phyloP scores from a whole-genome alignment of 1,139 yeast genomes.

The Pichia sp. region DNA sequence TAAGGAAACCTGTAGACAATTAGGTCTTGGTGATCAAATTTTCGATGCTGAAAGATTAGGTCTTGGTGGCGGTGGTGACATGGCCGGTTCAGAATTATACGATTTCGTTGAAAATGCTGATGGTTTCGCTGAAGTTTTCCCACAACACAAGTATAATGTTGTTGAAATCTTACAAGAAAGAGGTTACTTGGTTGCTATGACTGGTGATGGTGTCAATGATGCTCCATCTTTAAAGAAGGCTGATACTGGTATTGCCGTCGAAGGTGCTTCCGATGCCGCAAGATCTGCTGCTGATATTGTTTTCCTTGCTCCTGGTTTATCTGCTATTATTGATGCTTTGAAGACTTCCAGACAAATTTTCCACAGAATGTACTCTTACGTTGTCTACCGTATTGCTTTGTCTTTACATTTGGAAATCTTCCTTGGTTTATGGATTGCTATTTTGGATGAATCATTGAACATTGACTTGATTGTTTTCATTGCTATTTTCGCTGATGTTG shows the following conservation, averaged over 20 bases:
- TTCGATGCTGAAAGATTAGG: conserved; percentile 92
- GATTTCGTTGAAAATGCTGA: conserved; percentile 95
- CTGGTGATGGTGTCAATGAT: conserved; percentile 98
- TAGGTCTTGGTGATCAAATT: conserved; percentile 94
- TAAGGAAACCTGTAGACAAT: conserved; percentile 97
- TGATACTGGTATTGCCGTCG: conserved; percentile 96
- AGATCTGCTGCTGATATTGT: conserved; percentile 96
- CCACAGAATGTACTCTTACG: conserved; percentile 98
- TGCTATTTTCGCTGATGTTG: conserved; percentile 95
- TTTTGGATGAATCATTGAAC: conserved; percentile 75
- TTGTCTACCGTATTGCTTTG: conserved; percentile 93
- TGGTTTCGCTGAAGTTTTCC: conserved; percentile 97
- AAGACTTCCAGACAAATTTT: conserved; percentile 94
- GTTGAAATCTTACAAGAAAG: conserved; percentile 85
- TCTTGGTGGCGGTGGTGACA: conserved; percentile 83
- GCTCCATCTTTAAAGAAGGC: conserved; percentile 96
- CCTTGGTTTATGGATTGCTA: conserved; percentile 93
- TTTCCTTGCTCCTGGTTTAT: conserved; percentile 93
- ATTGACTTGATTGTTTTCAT: conserved; percentile 87
- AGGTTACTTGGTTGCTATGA: conserved; percentile 96
- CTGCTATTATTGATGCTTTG: conserved; percentile 90
- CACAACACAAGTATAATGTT: conserved; percentile 91
- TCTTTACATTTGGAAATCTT: conserved; percentile 88
- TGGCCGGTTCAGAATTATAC: conserved; percentile 95
- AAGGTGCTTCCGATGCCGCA: conserved; percentile 96